phyloP scores from a whole-genome alignment of 1,139 yeast species.

The Protomyces lactucae-debilis region DNA sequence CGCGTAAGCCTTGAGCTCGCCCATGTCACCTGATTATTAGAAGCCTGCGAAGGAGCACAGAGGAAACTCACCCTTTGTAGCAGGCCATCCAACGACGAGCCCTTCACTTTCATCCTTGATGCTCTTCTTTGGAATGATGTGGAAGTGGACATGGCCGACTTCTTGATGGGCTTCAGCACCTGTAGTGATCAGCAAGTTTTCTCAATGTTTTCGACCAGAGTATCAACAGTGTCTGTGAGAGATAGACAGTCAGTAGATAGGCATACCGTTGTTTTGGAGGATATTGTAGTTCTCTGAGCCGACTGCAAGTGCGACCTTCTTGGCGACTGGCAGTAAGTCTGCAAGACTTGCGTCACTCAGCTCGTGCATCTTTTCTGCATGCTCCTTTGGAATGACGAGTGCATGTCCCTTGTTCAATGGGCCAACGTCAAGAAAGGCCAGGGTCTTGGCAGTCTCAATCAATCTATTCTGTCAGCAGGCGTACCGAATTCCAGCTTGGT shows the following conservation, averaged over 20 bases:
- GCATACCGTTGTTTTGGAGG: slow-evolving; percentile 43
- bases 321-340: slow-evolving; percentile 81
- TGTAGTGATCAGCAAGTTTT: slow-evolving; percentile 40
- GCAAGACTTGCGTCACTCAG: slow-evolving; percentile 83
- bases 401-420: slow-evolving; percentile 89
- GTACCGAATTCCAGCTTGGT: not conserved
- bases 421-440: slow-evolving; percentile 85
- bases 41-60: not conserved
- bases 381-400: slow-evolving; percentile 72
- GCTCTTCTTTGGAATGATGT: slow-evolving; percentile 72
- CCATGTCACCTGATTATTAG: slow-evolving; percentile 6
- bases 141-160: slow-evolving; percentile 95
- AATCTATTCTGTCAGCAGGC: slow-evolving; percentile 52
- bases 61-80: slow-evolving; percentile 52
- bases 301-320: slow-evolving; percentile 68
- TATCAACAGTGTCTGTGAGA: too few species aligned
- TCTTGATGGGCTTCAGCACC: slow-evolving; percentile 87
- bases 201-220: too few species aligned
- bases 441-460: slow-evolving; percentile 63
- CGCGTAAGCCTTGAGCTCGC: slow-evolving; percentile 15
- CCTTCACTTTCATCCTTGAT: slow-evolving; percentile 58
- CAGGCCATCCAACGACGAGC: slow-evolving; percentile 86
- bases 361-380: slow-evolving; percentile 86
- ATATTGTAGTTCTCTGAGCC: slow-evolving; percentile 78
- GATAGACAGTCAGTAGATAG: not conserved